A percentile compares a stretch with the other conserved stretches of the same genome.
These are phyloP conservation scores for Globisporangium solare DNA, from an alignment of 352 stramenopile species.

Conservation along the genomic window DNA sequence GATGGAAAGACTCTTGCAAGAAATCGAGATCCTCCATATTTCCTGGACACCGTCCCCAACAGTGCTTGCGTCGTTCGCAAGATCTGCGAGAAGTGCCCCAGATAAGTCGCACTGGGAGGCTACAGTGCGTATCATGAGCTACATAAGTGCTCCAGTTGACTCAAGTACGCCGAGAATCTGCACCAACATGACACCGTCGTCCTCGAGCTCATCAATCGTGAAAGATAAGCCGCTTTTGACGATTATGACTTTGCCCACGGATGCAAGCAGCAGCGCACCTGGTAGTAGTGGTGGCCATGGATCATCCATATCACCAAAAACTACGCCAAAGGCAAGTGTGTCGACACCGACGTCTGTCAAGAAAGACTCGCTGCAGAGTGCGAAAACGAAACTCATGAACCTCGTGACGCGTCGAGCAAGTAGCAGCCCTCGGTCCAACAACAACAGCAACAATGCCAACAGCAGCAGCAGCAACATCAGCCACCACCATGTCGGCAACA, in stretches of 20 bases:
- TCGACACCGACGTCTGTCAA: slow-evolving; percentile 9
- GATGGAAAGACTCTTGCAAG: slow-evolving; percentile 40
- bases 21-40: slow-evolving; percentile 12
- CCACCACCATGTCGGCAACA: slow-evolving; percentile 15
- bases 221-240: not conserved
- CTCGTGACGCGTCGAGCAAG: slow-evolving; percentile 24
- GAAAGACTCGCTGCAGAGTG: slow-evolving; percentile 14
- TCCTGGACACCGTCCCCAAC: slow-evolving; percentile 29
- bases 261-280: not conserved
- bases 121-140: slow-evolving; percentile 35
- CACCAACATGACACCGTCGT: not conserved
- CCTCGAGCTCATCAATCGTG: not conserved
- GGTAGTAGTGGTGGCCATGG: not conserved
- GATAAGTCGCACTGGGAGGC: slow-evolving; percentile 37
- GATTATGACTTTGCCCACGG: not conserved
- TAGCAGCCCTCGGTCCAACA: slow-evolving; percentile 16
- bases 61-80: slow-evolving; percentile 30
- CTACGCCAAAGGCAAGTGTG: not conserved
- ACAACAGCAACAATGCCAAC: slow-evolving; percentile 16
- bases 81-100: slow-evolving; percentile 28
- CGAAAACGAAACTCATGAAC: slow-evolving; percentile 15
- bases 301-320: not conserved
- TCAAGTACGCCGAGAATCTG: not conserved
- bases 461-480: slow-evolving; percentile 7
- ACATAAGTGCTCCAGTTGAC: slow-evolving; percentile 13